Evolutionary conservation across 2,329 filamentous ascomycete species (phyloP), one percentile per base, ranked within the genome.

Genomic region (Anisogramma anomala): DNA sequence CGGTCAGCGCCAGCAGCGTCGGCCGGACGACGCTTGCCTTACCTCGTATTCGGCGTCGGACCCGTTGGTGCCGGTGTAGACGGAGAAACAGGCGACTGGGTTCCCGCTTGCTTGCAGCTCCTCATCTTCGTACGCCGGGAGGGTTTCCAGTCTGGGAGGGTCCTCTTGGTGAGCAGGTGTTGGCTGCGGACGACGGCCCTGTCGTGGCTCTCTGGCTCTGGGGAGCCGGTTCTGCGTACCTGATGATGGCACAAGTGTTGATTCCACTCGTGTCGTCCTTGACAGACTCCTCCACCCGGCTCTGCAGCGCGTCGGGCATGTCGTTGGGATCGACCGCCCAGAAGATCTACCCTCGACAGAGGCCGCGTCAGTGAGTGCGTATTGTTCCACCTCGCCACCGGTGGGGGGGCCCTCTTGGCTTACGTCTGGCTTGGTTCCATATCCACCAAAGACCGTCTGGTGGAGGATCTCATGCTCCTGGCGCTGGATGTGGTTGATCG

Each of bases 311-410:
- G 7, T 13, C 23, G 9, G 39, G 43, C 9, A 45, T 22, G 2
- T 42, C 35, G 11, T 22, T 33, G 9, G 42, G 37, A 11, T 10
- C 9, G 4, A 44, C 23, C n/a, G 33, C 37, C 42, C 42, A 44
- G 19, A 41, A 41, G 2, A 44, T 41, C 42, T 44, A 7, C 1
- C 7, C 10, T 28, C 4, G 15, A 18, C 11, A 5, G 19, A 2
- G 3, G n/a, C 2, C 23, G 19, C 15, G 15, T 36, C 11, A 36
- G 34, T 6, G 14, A 25, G n/a, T 18, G 6, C 22, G 7, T 6
- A 7, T 13, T 23, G 18, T n/a, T 14, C 6, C 8, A 35, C 14
- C 6, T n/a, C 22, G 22, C 22, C 22, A 23, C 22, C 7, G 3
- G 11, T 23, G 25, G 6, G 23, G 6, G 23, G 6, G 23, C 11